Base-by-base conservation (phyloP, 2,329 filamentous ascomycete genomes). In the Colletotrichum zoysiae region DNA sequence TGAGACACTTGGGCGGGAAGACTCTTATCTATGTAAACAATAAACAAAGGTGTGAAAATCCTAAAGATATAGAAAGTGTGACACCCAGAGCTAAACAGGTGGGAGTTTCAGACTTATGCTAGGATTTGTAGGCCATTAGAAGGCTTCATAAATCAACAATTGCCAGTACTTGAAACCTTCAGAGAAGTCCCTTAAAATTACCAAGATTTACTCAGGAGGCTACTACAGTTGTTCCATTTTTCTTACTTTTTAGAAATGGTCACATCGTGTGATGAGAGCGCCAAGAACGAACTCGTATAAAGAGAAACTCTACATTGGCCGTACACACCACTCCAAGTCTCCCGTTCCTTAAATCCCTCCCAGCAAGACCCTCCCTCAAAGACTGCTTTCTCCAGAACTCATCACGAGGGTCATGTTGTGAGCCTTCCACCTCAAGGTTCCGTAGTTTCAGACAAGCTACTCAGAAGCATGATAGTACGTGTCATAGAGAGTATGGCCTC, bases 281-380 rank as follows among this genome's bases (percentile, higher is more conserved):
- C 58, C 58, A 71, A 71, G 64, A 63, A 63, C 44, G 38, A 18
- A 20, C 68, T 62, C 68, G 20, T 71, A 65, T 51, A 71, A 64
- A 65, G 68, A 71, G 68, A 71, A 71, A 71, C 50, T 68, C 50
- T 26, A 14, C 57, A 58, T 20, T 50, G 7, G 33, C 51, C n/a
- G 26, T 33, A 40, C 58, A 51, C 68, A 65, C 64, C 68, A 42
- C 58, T 62, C 57, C 42, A 51, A n/a, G 30, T 57, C 57, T 44
- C 64, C 50, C 50, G 64, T 30, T 50, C 65, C 51, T 58, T 57
- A 58, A 16, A 48, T 63, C 62, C 61, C 64, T 56, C 68, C 51
- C 64, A 71, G 65, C 63, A 51, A 63, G 18, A 68, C 42, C 9
- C 14, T 38, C 51, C 44, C 18, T 35, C 44, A 57, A 56, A 55